Conservation (phyloP, 2,329 filamentous ascomycete genomes). For the Scedosporium dehoogii region DNA sequence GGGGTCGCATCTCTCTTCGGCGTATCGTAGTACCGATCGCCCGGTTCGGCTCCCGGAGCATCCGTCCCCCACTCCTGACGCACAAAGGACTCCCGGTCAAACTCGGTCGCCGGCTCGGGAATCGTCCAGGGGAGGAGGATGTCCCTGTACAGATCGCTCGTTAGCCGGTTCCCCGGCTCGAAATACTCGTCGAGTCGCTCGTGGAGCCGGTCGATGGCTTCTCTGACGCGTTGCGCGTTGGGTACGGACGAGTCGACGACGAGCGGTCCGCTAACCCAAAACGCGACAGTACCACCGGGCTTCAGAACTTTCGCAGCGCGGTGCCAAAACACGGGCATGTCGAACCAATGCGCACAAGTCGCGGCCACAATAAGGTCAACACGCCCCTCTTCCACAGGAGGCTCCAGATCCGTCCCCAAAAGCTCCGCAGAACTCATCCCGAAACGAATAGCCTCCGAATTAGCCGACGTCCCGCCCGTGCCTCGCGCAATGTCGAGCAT, state of each 20-base stretch:
- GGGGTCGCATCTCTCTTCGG: not conserved
- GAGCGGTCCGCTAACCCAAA: slow-evolving; percentile 32
- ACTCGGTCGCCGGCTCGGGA: slow-evolving; percentile 19
- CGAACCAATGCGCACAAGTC: slow-evolving; percentile 48
- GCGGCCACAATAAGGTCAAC: slow-evolving; percentile 39
- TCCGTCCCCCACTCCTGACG: slow-evolving; percentile 29
- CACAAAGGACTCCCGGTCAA: slow-evolving; percentile 28
- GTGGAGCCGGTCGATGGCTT: slow-evolving; percentile 26
- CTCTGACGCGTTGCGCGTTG: slow-evolving; percentile 30
- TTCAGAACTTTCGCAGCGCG: slow-evolving; percentile 34
- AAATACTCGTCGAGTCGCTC: slow-evolving; percentile 26
- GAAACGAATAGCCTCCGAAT: slow-evolving; percentile 18
- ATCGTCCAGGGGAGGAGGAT: slow-evolving; percentile 41
- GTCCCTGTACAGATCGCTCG: slow-evolving; percentile 27
- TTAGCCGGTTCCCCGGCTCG: slow-evolving; percentile 30
- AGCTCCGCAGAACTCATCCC: slow-evolving; percentile 33
- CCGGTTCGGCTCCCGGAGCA: not conserved
- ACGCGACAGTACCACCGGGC: slow-evolving; percentile 42
- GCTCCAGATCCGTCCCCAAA: slow-evolving; percentile 22
- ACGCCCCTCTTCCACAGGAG: slow-evolving; percentile 19
- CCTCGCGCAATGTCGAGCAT: slow-evolving; percentile 33
- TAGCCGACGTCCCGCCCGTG: slow-evolving; percentile 18
- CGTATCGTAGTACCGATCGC: not conserved
- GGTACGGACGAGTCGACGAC: slow-evolving; percentile 22
- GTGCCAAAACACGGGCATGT: slow-evolving; percentile 39